phyloP scores from a whole-genome alignment of 2,329 filamentous ascomycete species.

The Biscogniauxia mediterranea region DNA sequence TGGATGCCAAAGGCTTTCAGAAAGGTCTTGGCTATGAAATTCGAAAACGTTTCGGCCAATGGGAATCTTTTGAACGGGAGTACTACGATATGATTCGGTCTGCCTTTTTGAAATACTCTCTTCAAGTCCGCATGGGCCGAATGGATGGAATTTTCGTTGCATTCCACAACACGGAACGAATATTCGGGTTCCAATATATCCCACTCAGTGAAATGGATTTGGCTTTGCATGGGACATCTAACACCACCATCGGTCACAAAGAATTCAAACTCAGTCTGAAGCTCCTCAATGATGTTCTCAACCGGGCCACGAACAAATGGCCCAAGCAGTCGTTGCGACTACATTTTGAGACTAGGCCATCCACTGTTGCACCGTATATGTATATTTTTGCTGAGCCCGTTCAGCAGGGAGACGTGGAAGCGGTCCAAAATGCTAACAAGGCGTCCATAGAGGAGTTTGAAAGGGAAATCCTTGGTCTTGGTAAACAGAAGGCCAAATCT shows the following conservation, averaged over 20 bases:
- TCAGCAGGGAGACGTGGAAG: conserved; percentile 65
- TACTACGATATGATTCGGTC: conserved; percentile 96
- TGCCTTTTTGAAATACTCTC: conserved; percentile 92
- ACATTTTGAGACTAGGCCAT: conserved; percentile 73
- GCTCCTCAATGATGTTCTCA: conserved; percentile 75
- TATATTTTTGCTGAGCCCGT: conserved; percentile 91
- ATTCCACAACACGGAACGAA: conserved; percentile 90
- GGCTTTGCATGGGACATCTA: conserved; percentile 76
- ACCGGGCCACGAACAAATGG: conserved; percentile 72
- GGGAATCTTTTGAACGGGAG: conserved; percentile 90
- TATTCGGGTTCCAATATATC: conserved; percentile 97
- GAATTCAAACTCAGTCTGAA: conserved; percentile 83
- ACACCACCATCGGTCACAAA: conserved; percentile 67
- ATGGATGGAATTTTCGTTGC: conserved; percentile 99
- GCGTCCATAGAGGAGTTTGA: conserved; percentile 69
- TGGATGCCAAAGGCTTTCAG: conserved; percentile 73
- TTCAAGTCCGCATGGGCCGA: conserved; percentile 93
- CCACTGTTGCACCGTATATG: conserved; percentile 61
- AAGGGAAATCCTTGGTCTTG: conserved; percentile 54
- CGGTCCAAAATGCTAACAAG: conserved; percentile 68
- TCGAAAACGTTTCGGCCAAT: conserved; percentile 69
- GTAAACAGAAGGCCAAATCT: conserved; percentile 28
- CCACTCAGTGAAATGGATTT: conserved; percentile 82
- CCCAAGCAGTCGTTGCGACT: conserved; percentile 75
- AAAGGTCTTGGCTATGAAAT: conserved; percentile 86